Evolutionary conservation across 163 green algal species (phyloP), one percentile per base, ranked within the genome.

Genomic region (Chlorella variabilis): DNA sequence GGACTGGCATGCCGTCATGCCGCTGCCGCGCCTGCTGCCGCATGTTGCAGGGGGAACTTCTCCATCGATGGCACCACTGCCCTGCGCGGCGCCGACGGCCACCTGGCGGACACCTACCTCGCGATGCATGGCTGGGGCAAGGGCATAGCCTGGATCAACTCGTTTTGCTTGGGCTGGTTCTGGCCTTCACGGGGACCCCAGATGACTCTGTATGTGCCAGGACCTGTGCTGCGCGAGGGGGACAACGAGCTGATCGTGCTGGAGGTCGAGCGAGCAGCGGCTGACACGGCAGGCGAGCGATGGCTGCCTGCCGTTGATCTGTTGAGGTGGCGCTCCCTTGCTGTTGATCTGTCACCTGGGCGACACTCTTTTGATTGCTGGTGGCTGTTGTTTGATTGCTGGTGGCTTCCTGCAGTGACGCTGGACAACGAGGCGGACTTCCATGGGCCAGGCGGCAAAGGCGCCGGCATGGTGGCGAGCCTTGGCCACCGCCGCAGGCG

Each of bases 151-250:
- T 91, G 67, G 61, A 61, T 90, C 38, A 91, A 91, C 39, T 83
- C 80, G 38, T 89, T 90, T 73, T 87, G 87, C 66, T 79, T 91
- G 25, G 87, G 85, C 54, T 90, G 87, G 70, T 89, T 89, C 76
- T 92, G 88, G 88, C 77, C 86, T 13, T 29, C 54, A 63, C 18
- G 18, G 23, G 18, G 54, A 63, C 9, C 23, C 20, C 71, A 78
- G 71, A 78, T 68, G 51, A 78, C 71, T 27, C 51, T 78, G 69
- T 38, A 89, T 66, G 67, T 92, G 13, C 88, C 88, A 1, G 85
- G 88, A 18, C 79, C 88, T 1, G 49, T 90, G 42, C 88, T 92
- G 67, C 56, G 62, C 0, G 71, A 76, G 33, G 88, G 88, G 7
- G 18, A 69, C n/a, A 92, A 92, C 61, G 75, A 86, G 63, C 17